phyloP scores from a whole-genome alignment of 2,329 filamentous ascomycete species.

The Lachnellula hyalina region DNA sequence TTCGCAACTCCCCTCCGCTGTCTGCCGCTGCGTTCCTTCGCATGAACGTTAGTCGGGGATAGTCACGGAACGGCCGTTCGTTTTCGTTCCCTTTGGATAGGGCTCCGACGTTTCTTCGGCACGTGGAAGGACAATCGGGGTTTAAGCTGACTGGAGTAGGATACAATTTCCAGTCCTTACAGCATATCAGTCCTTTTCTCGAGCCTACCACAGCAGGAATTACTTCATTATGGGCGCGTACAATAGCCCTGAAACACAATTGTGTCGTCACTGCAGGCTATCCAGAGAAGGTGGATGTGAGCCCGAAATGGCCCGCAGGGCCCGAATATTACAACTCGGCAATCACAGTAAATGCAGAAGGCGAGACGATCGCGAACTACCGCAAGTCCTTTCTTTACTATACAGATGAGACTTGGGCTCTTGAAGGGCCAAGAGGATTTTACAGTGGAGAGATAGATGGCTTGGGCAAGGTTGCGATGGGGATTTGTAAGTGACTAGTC shows the following conservation, averaged over 20 bases:
- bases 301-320: conserved; percentile 40
- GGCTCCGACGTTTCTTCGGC: neutral
- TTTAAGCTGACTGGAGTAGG: conserved; percentile 30
- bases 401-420: conserved; percentile 57
- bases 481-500: conserved; percentile 47
- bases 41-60: neutral
- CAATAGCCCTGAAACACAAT: conserved; percentile 58
- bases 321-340: conserved; percentile 52
- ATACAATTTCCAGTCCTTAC: conserved; percentile 70
- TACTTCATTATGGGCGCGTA: conserved; percentile 65
- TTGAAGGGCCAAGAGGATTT: conserved; percentile 50
- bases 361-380: conserved; percentile 57
- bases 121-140: neutral
- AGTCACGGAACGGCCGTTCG: neutral
- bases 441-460: conserved; percentile 40
- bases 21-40: neutral
- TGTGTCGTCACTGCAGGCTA: conserved; percentile 70
- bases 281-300: conserved; percentile 59
- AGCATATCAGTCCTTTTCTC: conserved; percentile 62
- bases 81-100: neutral
- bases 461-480: conserved; percentile 49
- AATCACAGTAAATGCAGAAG: conserved; percentile 51
- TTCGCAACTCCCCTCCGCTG: neutral
- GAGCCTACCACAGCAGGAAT: conserved; percentile 63
- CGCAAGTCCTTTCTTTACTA: conserved; percentile 54